Evolutionary conservation across 2,329 filamentous ascomycete genomes (phyloP).

Genomic region (Thelonectria olida): DNA sequence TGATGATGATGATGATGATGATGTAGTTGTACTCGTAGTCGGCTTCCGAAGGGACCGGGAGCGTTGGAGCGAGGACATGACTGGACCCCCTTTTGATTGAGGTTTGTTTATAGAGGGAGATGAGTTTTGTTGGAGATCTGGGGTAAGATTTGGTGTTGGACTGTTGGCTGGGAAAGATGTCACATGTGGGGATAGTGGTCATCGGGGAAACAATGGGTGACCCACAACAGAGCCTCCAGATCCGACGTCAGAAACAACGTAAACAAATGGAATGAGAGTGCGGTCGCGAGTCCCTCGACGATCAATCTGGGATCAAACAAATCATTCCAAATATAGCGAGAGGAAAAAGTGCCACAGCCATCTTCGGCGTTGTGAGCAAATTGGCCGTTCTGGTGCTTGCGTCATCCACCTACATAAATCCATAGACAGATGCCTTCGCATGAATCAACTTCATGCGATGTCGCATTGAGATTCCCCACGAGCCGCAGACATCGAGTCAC

Average conservation of each 20-base stretch:
- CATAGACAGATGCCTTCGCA: too few relatives aligned
- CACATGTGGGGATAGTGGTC: slow-evolving; percentile 5
- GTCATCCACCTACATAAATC: neutral
- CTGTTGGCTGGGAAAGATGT: neutral
- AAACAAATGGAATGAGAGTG: neutral
- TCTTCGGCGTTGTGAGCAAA: too few relatives aligned
- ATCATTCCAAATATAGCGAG: too few relatives aligned
- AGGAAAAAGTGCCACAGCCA: too few relatives aligned
- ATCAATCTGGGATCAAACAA: too few relatives aligned
- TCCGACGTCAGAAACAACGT: neutral
- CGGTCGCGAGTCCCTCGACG: too few relatives aligned
- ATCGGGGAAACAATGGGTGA: neutral
- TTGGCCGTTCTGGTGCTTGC: neutral
- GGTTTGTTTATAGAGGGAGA: slow-evolving; percentile 4
- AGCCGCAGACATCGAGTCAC: too few relatives aligned
- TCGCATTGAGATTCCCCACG: neutral
- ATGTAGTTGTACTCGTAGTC: slow-evolving; percentile 32
- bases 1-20: slow-evolving; percentile 12
- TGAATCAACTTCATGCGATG: slow-evolving; percentile 6
- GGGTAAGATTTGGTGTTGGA: neutral
- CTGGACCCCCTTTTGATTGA: slow-evolving; percentile 3
- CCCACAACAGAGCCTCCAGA: slow-evolving; percentile 14
- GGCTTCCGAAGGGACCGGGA: slow-evolving; percentile 60
- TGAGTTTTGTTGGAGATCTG: neutral
- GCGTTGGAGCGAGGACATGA: slow-evolving; percentile 57